phyloP scores from a whole-genome alignment of 805 yeast genomes.

The Clavispora carvajalis region DNA sequence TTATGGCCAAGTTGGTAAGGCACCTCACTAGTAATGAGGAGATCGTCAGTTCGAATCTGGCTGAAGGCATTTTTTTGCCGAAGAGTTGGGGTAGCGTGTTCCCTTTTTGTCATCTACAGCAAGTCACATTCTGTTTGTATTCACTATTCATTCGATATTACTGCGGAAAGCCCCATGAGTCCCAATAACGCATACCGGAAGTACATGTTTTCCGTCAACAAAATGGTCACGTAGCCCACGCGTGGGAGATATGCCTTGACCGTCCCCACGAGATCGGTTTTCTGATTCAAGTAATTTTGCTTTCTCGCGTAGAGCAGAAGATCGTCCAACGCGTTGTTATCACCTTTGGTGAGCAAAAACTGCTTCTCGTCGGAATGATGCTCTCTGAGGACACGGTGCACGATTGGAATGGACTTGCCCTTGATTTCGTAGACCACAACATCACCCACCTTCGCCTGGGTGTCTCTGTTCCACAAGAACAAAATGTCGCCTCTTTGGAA shows the following conservation, averaged over 20 bases:
- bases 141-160: slow-evolving; percentile 34
- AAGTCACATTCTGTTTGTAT: too few relatives aligned
- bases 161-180: slow-evolving; percentile 62
- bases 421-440: slow-evolving; percentile 86
- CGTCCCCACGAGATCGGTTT: slow-evolving; percentile 77
- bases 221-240: slow-evolving; percentile 86
- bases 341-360: slow-evolving; percentile 87
- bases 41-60: slow-evolving; percentile 36
- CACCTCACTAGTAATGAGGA: slow-evolving; percentile 40
- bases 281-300: slow-evolving; percentile 71
- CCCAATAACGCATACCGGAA: slow-evolving; percentile 78
- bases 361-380: slow-evolving; percentile 62
- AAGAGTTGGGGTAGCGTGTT: too few relatives aligned
- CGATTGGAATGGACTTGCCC: slow-evolving; percentile 86
- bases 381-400: slow-evolving; percentile 87
- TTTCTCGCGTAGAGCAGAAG: slow-evolving; percentile 74
- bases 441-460: slow-evolving; percentile 73
- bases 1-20: slow-evolving; percentile 38
- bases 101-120: too few relatives aligned
- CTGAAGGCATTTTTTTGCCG: slow-evolving; percentile 26
- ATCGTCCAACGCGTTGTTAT: slow-evolving; percentile 90
- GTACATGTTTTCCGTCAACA: slow-evolving; percentile 82
- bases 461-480: slow-evolving; percentile 82
- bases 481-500: slow-evolving; percentile 96
- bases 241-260: slow-evolving; percentile 91